phyloP scores from a whole-genome alignment of 2,329 filamentous ascomycete genomes.

The Exophiala spinifera region DNA sequence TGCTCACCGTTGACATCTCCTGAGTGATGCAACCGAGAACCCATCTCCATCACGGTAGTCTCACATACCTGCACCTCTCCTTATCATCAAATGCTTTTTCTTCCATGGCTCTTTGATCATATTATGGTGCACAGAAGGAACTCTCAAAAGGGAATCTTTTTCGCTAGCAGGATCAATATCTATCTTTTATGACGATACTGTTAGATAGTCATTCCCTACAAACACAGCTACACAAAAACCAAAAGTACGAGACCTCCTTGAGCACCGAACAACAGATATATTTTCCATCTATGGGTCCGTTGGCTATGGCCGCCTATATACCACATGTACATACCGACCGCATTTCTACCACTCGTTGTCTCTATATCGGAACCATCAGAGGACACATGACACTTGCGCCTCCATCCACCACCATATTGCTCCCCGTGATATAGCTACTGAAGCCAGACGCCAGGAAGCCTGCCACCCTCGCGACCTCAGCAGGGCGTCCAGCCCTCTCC shows the following conservation, averaged over 20 bases:
- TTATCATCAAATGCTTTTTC: constrained; percentile 81
- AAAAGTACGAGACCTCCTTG: too few relatives aligned
- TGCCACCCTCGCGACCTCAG: constrained; percentile 59
- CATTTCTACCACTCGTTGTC: too few relatives aligned
- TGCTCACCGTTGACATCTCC: too few relatives aligned
- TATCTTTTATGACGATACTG: constrained; percentile 70
- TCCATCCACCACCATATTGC: constrained; percentile 62
- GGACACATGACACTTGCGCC: constrained; percentile 50
- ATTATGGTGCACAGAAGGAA: constrained; percentile 80
- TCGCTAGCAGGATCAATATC: constrained; percentile 93
- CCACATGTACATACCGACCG: too few relatives aligned
- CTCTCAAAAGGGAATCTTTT: constrained; percentile 68
- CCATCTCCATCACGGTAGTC: too few relatives aligned
- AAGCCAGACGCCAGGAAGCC: constrained; percentile 63
- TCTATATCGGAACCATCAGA: constrained; percentile 40
- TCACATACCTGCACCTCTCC: constrained; percentile 53
- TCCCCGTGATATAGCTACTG: constrained; percentile 60
- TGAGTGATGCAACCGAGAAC: too few relatives aligned
- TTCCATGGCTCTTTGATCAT: constrained; percentile 85
- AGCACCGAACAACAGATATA: too few relatives aligned
- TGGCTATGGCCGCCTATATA: too few relatives aligned
- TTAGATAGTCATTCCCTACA: constrained; percentile 98
- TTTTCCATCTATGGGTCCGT: not conserved
- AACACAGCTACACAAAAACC: not conserved
- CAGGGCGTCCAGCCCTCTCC: constrained; percentile 56